A percentile compares a stretch with the other conserved stretches of the same genome.
Conservation (phyloP, 441 rosid genomes). For the Euphorbia corollata region DNA sequence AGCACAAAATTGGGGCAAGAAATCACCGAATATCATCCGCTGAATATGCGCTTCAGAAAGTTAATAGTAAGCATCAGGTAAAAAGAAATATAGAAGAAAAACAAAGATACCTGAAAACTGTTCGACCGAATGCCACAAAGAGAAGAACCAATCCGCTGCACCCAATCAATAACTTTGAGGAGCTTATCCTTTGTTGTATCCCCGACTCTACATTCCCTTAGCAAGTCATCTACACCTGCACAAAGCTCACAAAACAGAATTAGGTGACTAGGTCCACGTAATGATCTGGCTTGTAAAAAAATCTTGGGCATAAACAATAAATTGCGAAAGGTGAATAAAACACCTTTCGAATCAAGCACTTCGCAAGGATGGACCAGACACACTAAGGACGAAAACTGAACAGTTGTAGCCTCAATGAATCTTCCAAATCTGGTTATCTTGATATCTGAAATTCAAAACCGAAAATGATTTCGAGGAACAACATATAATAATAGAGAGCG, state of each 20-base stretch:
- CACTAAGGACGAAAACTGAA: slow-evolving; percentile 34
- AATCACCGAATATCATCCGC: too few relatives aligned
- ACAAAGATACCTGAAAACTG: slow-evolving; percentile 20
- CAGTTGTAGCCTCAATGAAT: slow-evolving; percentile 38
- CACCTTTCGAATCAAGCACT: slow-evolving; percentile 35
- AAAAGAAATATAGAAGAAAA: slow-evolving; percentile 1
- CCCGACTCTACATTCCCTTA: slow-evolving; percentile 28
- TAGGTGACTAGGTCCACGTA: background rate
- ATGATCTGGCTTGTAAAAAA: background rate
- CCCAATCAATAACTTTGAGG: slow-evolving; percentile 43
- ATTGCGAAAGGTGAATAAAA: background rate
- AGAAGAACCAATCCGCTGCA: slow-evolving; percentile 26
- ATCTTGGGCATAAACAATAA: too few relatives aligned
- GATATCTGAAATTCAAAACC: slow-evolving; percentile 31
- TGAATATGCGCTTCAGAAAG: background rate
- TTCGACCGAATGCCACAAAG: slow-evolving; percentile 12
- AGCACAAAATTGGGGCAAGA: background rate
- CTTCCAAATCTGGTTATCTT: slow-evolving; percentile 39
- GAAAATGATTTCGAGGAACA: background rate
- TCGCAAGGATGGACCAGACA: slow-evolving; percentile 30
- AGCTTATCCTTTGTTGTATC: slow-evolving; percentile 34
- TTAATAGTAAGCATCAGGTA: background rate
- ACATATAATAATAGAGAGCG: background rate
- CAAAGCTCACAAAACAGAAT: background rate
- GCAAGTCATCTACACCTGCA: slow-evolving; percentile 33